Conservation (phyloP, 2,329 filamentous ascomycete genomes). For the Trichoderma sp. region DNA sequence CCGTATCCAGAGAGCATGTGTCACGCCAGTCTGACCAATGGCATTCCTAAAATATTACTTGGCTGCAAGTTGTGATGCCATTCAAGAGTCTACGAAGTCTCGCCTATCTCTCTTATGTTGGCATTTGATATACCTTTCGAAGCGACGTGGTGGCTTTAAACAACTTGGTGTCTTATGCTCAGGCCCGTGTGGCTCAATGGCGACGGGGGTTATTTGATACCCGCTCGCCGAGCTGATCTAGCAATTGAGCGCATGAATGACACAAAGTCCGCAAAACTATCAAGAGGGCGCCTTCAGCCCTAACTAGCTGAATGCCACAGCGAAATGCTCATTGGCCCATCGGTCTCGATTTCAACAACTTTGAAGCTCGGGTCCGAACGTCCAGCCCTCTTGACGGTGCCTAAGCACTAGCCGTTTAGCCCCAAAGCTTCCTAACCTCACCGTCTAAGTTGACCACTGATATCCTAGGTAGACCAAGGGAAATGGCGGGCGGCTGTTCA, state of each 20-base stretch:
- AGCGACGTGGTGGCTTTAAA: neutral
- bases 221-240: neutral
- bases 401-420: conserved; percentile 16
- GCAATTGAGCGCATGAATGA: neutral
- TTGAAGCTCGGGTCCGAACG: neutral
- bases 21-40: conserved; percentile 5
- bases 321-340: neutral
- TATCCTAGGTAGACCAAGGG: neutral
- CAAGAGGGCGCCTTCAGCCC: neutral
- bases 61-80: neutral
- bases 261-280: neutral
- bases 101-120: neutral
- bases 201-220: neutral
- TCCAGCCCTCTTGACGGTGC: neutral
- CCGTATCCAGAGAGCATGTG: neutral
- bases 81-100: neutral
- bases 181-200: neutral
- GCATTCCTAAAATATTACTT: neutral
- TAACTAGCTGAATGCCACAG: neutral
- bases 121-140: neutral
- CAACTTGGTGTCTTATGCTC: neutral
- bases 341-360: neutral
- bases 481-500: conserved; percentile 8
- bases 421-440: neutral
- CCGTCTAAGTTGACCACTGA: neutral